Base-by-base conservation (phyloP, 2,329 filamentous ascomycete species). In the Elsinoe ampelina region DNA sequence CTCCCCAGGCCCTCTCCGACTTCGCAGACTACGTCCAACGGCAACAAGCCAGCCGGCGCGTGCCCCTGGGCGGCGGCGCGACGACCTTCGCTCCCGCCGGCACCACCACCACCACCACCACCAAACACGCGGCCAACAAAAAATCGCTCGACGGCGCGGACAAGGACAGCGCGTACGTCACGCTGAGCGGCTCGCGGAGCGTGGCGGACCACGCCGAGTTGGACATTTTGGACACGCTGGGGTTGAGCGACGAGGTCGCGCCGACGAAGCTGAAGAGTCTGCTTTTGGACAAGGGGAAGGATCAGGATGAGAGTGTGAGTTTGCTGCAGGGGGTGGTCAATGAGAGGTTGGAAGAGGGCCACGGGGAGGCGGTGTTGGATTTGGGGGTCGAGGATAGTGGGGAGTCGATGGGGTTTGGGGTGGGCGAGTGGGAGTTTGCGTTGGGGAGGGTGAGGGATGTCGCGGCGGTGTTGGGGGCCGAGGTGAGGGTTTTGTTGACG, bases 11-110 rank as follows among this genome's bases (percentile, higher is more conserved):
- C 11, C 80, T 98, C 57, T 93, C 87, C 75, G 93, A 97, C 65
- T 98, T 98, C 70, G 90, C 91, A 71, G 93, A 98, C 67, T 97
- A 96, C 67, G 93, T 96, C 62, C 90, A 97, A 71, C 87, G 90
- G 70, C 91, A 97, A 70, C 93, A 97, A 71, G 84, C 84, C 12
- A 73, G 85, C 51, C 84, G 87, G 47, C 72, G 72, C 41, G 69
- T 71, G 39, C 70, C 74, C 13, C 66, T 61, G 10, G 55, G n/a
- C n/a, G n/a, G n/a, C n/a, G n/a, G n/a, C n/a, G n/a, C n/a, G n/a
- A n/a, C n/a, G n/a, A n/a, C n/a, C n/a, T n/a, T n/a, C n/a, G n/a
- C n/a, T n/a, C n/a, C n/a, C n/a, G n/a, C n/a, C n/a, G n/a, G n/a
- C n/a, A n/a, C 69, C 30, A 48, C 66, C 62, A 48, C 19, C 54